phyloP scores from a whole-genome alignment of 2,329 filamentous ascomycete genomes.

The Sarocladiaceae sp. region DNA sequence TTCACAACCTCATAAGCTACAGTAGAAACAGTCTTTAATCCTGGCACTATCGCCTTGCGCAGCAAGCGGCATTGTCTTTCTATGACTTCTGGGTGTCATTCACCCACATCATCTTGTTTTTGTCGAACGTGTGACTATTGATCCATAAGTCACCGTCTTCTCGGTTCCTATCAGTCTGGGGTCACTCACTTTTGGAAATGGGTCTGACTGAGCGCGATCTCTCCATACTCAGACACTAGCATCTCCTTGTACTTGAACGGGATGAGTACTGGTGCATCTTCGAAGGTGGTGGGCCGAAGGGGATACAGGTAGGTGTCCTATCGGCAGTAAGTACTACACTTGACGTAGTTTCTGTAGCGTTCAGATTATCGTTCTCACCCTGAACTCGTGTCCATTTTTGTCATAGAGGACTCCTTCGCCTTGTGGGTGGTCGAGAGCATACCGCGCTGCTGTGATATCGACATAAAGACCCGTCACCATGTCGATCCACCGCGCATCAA shows the following conservation, averaged over 20 bases:
- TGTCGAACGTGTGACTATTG: constrained; percentile 34
- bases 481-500: constrained; percentile 45
- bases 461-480: constrained; percentile 41
- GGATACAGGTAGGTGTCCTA: constrained; percentile 59
- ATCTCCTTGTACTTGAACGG: constrained; percentile 57
- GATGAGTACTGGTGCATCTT: constrained; percentile 59
- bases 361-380: constrained; percentile 23
- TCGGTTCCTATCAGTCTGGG: neutral
- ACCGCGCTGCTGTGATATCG: constrained; percentile 45
- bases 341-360: neutral
- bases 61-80: no score
- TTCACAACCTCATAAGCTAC: no score
- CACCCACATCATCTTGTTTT: constrained; percentile 17
- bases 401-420: constrained; percentile 41
- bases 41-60: no score
- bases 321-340: neutral
- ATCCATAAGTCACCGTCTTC: neutral
- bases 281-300: constrained; percentile 61
- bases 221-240: constrained; percentile 50
- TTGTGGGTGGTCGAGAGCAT: constrained; percentile 36
- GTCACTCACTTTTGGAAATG: constrained; percentile 44
- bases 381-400: constrained; percentile 45
- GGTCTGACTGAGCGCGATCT: constrained; percentile 42
- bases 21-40: no score
- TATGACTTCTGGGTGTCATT: no score